These are phyloP conservation scores for Arabidopsis hybrid DNA, from an alignment of 441 rosid species.

Conservation along the genomic window DNA sequence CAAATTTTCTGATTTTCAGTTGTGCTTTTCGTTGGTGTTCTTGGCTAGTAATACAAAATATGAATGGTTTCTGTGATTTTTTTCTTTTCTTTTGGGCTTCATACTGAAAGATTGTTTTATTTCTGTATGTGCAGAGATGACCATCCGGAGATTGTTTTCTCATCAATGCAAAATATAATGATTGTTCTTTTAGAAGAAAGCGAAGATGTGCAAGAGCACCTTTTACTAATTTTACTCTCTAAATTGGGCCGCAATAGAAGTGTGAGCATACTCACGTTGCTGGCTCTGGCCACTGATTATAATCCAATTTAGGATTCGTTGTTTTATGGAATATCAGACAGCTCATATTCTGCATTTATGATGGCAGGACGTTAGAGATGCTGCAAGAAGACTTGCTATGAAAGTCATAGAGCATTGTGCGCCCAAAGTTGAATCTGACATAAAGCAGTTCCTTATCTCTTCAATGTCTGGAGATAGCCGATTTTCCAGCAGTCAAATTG, in stretches of 20 bases:
- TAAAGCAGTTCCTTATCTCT: conserved; percentile 91
- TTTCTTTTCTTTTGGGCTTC: not conserved
- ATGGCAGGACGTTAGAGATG: conserved; percentile 70
- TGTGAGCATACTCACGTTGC: conserved; percentile 58
- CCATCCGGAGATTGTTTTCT: conserved; percentile 87
- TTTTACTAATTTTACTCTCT: conserved; percentile 74
- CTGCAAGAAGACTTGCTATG: conserved; percentile 94
- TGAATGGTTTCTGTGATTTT: conserved; percentile 3
- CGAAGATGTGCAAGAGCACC: conserved; percentile 91
- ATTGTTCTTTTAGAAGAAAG: conserved; percentile 91
- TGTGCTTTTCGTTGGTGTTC: conserved; percentile 1
- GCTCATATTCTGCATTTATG: conserved; percentile 47
- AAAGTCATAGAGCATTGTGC: conserved; percentile 90
- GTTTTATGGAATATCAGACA: conserved; percentile 36
- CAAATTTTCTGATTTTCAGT: not conserved
- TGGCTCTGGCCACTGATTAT: conserved; percentile 16
- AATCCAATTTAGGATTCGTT: conserved; percentile 17
- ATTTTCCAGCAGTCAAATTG: conserved; percentile 65
- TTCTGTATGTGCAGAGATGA: conserved; percentile 76
- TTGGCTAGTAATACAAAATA: conserved; percentile 23
- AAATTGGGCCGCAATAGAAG: conserved; percentile 79
- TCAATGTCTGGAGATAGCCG: conserved; percentile 88
- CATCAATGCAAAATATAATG: conserved; percentile 97
- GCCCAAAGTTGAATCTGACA: conserved; percentile 87
- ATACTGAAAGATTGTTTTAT: conserved; percentile 31